These are phyloP conservation scores for Fusarium sp. DNA, from an alignment of 2,329 filamentous ascomycete genomes.

Conservation along the genomic window DNA sequence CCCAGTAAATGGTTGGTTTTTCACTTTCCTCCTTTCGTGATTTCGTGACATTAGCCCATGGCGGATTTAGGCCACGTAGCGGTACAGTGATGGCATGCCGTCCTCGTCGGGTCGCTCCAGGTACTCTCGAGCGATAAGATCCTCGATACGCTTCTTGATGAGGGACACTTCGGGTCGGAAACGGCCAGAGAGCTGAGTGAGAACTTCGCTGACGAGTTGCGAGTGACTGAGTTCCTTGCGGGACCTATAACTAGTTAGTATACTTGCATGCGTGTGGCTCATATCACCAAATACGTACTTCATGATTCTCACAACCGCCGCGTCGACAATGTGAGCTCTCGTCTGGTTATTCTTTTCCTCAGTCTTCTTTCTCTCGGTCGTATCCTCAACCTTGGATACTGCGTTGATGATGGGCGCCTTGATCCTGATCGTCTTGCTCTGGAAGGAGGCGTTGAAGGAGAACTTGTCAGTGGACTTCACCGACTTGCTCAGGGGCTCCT, in stretches of 20 bases:
- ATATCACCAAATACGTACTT: conserved; percentile 66
- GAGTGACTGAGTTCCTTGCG: conserved; percentile 75
- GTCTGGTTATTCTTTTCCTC: conserved; percentile 79
- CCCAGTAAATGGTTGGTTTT: conserved; percentile 14
- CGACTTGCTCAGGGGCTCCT: conserved; percentile 79
- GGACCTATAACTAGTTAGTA: conserved; percentile 59
- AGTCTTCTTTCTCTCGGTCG: conserved; percentile 71
- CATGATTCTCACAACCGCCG: conserved; percentile 82
- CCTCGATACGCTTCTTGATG: conserved; percentile 83
- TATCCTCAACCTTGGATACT: conserved; percentile 83
- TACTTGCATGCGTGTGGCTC: not conserved
- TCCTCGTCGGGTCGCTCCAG: conserved; percentile 74
- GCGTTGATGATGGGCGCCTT: conserved; percentile 86
- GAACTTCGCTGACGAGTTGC: conserved; percentile 73
- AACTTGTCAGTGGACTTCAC: conserved; percentile 81
- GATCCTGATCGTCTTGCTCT: conserved; percentile 83
- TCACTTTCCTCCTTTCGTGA: conserved; percentile 36
- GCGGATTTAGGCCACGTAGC: conserved; percentile 68
- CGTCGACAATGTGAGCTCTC: conserved; percentile 74
- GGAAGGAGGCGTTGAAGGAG: conserved; percentile 80
- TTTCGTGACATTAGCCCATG: conserved; percentile 30
- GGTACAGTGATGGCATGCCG: conserved; percentile 69
- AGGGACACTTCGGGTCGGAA: conserved; percentile 80
- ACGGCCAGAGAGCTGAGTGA: conserved; percentile 70
- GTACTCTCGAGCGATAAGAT: conserved; percentile 78